These are phyloP conservation scores for Cyathus striatus DNA, from an alignment of 768 basidiomycete genomes.

Conservation along the genomic window DNA sequence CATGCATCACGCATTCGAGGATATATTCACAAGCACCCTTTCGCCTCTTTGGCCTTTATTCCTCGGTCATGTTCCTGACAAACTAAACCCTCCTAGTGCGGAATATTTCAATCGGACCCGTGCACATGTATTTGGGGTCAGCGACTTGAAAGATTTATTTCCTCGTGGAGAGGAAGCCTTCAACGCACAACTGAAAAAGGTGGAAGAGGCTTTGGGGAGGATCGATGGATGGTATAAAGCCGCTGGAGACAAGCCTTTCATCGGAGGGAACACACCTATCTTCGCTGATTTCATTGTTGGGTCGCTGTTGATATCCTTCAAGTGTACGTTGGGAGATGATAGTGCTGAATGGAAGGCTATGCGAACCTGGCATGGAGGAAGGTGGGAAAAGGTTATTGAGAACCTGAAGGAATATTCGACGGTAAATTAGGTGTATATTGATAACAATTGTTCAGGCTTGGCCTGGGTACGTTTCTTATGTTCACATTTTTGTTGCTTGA, in stretches of 20 bases:
- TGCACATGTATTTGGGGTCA: not conserved
- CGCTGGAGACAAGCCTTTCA: slow-evolving; percentile 8
- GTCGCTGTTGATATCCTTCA: slow-evolving; percentile 18
- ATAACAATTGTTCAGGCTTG: no score
- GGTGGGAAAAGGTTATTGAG: slow-evolving; percentile 21
- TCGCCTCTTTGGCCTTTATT: slow-evolving; percentile 5
- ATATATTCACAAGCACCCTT: slow-evolving; percentile 1
- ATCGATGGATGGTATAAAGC: slow-evolving; percentile 16
- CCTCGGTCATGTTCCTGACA: slow-evolving; percentile 4
- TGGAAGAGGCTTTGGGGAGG: slow-evolving; percentile 12
- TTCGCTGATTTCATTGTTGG: slow-evolving; percentile 33
- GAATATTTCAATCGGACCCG: slow-evolving; percentile 8
- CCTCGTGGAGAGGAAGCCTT: not conserved
- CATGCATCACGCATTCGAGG: slow-evolving; percentile 9
- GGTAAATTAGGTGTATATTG: no score
- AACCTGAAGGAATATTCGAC: slow-evolving; percentile 19
- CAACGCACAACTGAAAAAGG: slow-evolving; percentile 15
- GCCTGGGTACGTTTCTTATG: no score
- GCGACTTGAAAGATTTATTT: not conserved
- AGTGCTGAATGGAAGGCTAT: slow-evolving; percentile 30
- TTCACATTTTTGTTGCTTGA: no score
- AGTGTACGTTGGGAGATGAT: slow-evolving; percentile 21
- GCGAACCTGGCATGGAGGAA: slow-evolving; percentile 21
- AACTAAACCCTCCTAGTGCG: slow-evolving; percentile 8
- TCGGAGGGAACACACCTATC: slow-evolving; percentile 24